Percentiles rank a stretch among this genome's conserved stretches.
Conservation (phyloP, 192 early-diverging fungal genomes). For the Lobosporangium transversale region DNA sequence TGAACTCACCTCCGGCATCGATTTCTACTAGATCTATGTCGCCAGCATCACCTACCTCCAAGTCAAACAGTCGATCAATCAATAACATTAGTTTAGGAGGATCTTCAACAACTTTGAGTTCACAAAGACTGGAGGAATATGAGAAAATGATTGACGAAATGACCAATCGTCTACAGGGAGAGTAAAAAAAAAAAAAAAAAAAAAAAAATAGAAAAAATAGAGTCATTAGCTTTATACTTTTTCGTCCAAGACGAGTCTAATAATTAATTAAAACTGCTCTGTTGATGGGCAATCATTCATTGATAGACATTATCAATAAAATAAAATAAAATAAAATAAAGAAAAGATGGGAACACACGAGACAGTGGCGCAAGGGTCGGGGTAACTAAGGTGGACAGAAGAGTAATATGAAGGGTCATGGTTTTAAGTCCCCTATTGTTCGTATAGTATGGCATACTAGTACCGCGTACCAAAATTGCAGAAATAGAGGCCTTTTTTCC, state of each 20-base stretch:
- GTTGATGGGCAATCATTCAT: too few species aligned
- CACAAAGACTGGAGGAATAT: conserved; percentile 42
- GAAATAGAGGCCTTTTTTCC: too few species aligned
- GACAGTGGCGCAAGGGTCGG: too few species aligned
- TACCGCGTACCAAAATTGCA: too few species aligned
- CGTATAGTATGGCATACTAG: too few species aligned
- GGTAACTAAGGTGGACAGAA: too few species aligned
- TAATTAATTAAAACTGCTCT: too few species aligned
- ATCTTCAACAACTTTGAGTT: conserved; percentile 17
- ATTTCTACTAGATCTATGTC: conserved; percentile 5
- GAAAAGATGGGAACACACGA: too few species aligned
- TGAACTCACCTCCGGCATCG: neutral
- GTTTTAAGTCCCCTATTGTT: too few species aligned
- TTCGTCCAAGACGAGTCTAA: neutral
- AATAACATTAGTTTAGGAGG: neutral
- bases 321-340: too few species aligned
- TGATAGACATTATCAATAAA: too few species aligned
- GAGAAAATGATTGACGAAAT: conserved; percentile 49
- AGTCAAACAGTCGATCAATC: neutral
- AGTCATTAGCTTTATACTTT: neutral
- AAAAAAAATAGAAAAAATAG: conserved; percentile 1
- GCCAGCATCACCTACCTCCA: neutral
- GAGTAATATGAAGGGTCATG: too few species aligned
- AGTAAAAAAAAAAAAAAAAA: conserved; percentile 19
- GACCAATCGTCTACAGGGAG: conserved; percentile 21